Base-by-base conservation (phyloP, 2,329 filamentous ascomycete species). In the Ophiostoma novo-ulmi region DNA sequence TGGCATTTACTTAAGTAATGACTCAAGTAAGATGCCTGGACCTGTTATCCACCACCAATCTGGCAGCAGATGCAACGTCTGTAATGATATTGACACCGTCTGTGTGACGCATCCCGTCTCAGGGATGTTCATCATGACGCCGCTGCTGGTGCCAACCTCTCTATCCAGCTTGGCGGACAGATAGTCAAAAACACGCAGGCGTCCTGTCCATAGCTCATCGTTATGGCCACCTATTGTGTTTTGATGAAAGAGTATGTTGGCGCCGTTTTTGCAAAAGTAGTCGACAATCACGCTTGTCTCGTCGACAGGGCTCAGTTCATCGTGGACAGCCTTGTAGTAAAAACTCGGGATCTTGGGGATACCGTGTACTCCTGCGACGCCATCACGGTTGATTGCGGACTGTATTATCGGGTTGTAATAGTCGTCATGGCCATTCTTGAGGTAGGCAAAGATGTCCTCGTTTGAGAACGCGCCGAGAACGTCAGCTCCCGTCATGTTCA, bases 381-480 rank as follows among this genome's bases (percentile, higher is more conserved):
- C 52, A 8, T 58, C 52, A 3, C 52, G 22, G n/a, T 58, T 26
- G 22, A 58, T 58, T 11, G n/a, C 52, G 13, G 52, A 58, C 7
- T 58, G 52, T 3, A 58, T 58, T 22, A 58, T 58, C 14, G 52
- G 52, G 8, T 58, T 58, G 8, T 26, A 6, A 17, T 26, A 58
- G 22, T 70, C 69, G 36, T 5, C 65, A 20, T 35, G 38, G 22
- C 79, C 80, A 38, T 78, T 75, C 36, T 78, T 75, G 71, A 84
- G 82, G 76, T 83, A 83, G 36, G 75, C 74, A 38, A 75, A 75
- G 10, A 83, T 77, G 71, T 82, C 75, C 38, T 80, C 75, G 64
- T 74, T 72, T 6, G 72, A 72, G 71, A 80, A 83, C 20, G 66
- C 70, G 17, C 52, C 63, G 48, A 71, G 76, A 73, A 71, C 78